phyloP scores from a whole-genome alignment of 2,329 filamentous ascomycete species.

The Monosporascus ibericus region DNA sequence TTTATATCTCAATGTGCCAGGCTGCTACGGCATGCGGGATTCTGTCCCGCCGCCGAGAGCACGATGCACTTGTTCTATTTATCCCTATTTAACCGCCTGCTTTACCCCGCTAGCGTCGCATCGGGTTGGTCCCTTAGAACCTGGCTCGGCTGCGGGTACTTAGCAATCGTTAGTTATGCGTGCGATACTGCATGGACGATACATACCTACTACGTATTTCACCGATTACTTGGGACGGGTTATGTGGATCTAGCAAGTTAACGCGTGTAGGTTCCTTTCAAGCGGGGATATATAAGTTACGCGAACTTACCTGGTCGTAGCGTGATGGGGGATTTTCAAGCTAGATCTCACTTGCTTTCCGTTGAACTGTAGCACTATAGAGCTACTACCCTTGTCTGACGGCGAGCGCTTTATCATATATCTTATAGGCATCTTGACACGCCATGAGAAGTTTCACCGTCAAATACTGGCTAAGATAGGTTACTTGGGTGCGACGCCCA shows the following conservation, averaged over 20 bases:
- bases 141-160: neutral
- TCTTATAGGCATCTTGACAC: no score
- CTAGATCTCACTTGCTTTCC: no score
- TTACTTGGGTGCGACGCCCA: no score
- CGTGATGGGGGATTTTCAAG: no score
- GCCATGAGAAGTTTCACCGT: no score
- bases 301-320: no score
- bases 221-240: neutral
- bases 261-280: no score
- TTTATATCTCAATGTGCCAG: neutral
- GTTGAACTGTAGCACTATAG: no score
- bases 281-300: no score
- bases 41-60: conserved; percentile 17
- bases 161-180: neutral
- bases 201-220: neutral
- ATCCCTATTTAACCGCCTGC: conserved; percentile 31
- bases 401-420: no score
- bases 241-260: neutral
- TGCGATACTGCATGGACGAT: neutral
- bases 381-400: no score
- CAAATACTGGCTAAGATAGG: no score
- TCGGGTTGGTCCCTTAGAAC: neutral
- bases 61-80: conserved; percentile 21
- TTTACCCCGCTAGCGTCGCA: conserved; percentile 10
- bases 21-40: conserved; percentile 1